These are phyloP conservation scores for Lactarius pseudohatsudake DNA, from an alignment of 768 basidiomycete species.

Conservation along the genomic window DNA sequence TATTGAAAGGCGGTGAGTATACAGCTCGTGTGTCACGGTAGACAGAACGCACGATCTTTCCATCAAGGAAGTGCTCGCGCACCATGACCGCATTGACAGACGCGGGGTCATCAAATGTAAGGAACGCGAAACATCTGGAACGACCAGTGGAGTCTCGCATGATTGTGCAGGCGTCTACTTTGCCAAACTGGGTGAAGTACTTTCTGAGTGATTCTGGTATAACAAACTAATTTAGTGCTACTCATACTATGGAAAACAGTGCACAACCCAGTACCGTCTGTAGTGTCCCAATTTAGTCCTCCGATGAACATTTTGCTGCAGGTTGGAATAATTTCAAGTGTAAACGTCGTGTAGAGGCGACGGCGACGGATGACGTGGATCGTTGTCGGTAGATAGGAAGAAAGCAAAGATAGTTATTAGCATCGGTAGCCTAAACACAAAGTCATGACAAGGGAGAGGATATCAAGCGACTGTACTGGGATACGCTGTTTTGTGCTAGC, in stretches of 20 bases:
- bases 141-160: slow-evolving; percentile 94
- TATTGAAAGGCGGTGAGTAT: slow-evolving; percentile 37
- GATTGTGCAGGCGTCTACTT: slow-evolving; percentile 94
- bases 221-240: slow-evolving; percentile 40
- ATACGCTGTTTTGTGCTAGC: slow-evolving; percentile 35
- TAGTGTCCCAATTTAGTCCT: slow-evolving; percentile 98
- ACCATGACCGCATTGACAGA: slow-evolving; percentile 95
- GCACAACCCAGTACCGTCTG: slow-evolving; percentile 72
- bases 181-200: slow-evolving; percentile 93
- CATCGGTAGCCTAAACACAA: slow-evolving; percentile 67
- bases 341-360: slow-evolving; percentile 23
- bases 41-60: slow-evolving; percentile 76
- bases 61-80: slow-evolving; percentile 89
- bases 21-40: background rate
- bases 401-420: slow-evolving; percentile 67
- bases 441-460: slow-evolving; percentile 50
- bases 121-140: slow-evolving; percentile 94
- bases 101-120: slow-evolving; percentile 89
- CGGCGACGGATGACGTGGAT: slow-evolving; percentile 18
- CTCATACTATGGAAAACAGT: slow-evolving; percentile 37
- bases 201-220: slow-evolving; percentile 64
- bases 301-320: slow-evolving; percentile 99
- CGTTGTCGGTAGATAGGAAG: slow-evolving; percentile 37
- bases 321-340: slow-evolving; percentile 17
- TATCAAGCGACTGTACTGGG: slow-evolving; percentile 68